Percentiles rank a stretch among this genome's conserved stretches.
These are phyloP conservation scores for Lolium multiflorum DNA, from an alignment of 176 grass and related monocot genomes.

Conservation along the genomic window DNA sequence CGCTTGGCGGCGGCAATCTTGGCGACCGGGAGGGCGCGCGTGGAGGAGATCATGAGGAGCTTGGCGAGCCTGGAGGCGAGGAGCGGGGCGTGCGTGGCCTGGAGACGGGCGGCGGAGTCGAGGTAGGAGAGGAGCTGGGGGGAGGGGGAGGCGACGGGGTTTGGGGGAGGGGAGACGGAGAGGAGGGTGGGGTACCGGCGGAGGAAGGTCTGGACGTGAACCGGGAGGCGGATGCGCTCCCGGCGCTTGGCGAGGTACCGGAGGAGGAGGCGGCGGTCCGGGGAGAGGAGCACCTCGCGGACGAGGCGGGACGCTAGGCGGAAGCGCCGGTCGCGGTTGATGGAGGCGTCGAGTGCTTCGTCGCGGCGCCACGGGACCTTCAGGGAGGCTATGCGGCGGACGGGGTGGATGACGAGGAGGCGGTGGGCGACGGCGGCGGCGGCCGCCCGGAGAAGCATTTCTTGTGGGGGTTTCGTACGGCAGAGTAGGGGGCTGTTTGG, in stretches of 20 bases:
- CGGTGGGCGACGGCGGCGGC: neutral
- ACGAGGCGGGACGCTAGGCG: constrained; percentile 58
- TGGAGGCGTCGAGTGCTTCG: constrained; percentile 57
- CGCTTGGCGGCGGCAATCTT: constrained; percentile 74
- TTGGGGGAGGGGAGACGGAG: constrained; percentile 53
- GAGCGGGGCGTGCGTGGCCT: constrained; percentile 47
- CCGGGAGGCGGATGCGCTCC: constrained; percentile 58
- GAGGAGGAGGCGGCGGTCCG: constrained; percentile 56
- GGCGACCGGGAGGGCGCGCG: constrained; percentile 58
- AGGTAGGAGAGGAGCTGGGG: constrained; percentile 59
- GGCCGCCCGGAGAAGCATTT: constrained; percentile 37
- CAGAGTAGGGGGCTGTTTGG: neutral
- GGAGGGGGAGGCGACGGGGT: constrained; percentile 71
- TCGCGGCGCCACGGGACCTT: constrained; percentile 84
- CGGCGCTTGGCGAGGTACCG: constrained; percentile 87
- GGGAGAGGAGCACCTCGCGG: constrained; percentile 80
- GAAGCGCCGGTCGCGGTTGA: constrained; percentile 71
- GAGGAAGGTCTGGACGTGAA: constrained; percentile 73
- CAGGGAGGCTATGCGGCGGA: constrained; percentile 49
- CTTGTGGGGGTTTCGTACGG: neutral
- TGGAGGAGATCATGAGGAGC: constrained; percentile 85
- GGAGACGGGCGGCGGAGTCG: constrained; percentile 44
- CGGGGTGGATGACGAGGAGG: neutral
- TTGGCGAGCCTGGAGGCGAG: constrained; percentile 74
- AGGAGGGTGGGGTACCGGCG: constrained; percentile 74